phyloP scores from a whole-genome alignment of 2,329 filamentous ascomycete species.

The Neofusicoccum sp. region DNA sequence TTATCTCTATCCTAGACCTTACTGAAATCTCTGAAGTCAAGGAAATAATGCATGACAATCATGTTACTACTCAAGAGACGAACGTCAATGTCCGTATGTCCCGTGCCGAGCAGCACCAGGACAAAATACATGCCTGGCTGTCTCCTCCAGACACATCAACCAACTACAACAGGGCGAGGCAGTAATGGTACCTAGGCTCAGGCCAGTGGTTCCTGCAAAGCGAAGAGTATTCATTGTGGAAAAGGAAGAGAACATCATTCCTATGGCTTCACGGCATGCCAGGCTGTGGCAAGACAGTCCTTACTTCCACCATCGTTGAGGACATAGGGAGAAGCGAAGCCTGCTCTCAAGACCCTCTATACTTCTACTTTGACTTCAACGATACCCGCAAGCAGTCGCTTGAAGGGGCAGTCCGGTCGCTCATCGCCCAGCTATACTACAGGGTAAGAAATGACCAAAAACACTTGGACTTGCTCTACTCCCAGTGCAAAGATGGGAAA shows the following conservation, averaged over 20 bases:
- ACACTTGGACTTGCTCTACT: constrained; percentile 12
- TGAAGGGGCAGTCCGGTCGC: constrained; percentile 34
- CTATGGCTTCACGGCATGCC: constrained; percentile 43
- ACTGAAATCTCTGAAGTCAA: no score
- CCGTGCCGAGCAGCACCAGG: neutral
- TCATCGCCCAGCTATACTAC: constrained; percentile 35
- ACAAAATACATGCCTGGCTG: constrained; percentile 28
- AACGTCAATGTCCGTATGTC: no score
- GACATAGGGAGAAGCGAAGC: constrained; percentile 23
- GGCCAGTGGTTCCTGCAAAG: constrained; percentile 35
- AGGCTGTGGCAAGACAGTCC: constrained; percentile 48
- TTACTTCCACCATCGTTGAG: constrained; percentile 43
- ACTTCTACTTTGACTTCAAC: constrained; percentile 33
- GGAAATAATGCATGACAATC: no score
- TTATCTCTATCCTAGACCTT: no score
- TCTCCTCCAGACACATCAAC: constrained; percentile 34
- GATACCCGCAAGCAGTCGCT: constrained; percentile 35
- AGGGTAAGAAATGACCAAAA: neutral
- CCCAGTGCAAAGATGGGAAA: constrained; percentile 2
- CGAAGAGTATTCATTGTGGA: constrained; percentile 31
- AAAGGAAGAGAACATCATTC: constrained; percentile 28
- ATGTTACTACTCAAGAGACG: no score
- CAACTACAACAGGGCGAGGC: constrained; percentile 32
- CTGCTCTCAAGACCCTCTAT: constrained; percentile 16
- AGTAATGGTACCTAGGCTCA: constrained; percentile 29